Conservation (phyloP, 1,284 basidiomycete genomes). For the Exobasidium cylindrosporum region DNA sequence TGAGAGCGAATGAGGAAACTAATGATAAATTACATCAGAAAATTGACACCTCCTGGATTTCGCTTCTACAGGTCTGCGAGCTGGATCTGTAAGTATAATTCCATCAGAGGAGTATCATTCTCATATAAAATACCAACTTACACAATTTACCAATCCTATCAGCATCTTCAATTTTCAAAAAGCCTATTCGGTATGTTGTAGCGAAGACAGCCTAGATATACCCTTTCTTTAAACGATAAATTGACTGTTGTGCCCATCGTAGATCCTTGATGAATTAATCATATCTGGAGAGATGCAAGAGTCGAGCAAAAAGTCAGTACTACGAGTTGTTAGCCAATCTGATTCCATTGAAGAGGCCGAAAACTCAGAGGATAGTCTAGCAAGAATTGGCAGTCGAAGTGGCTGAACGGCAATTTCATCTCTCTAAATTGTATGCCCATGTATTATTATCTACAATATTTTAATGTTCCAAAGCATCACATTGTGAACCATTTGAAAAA, state of each 20-base stretch:
- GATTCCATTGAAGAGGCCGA: constrained; percentile 56
- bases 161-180: constrained; percentile 56
- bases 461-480: neutral
- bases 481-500: neutral
- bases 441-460: neutral
- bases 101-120: too few species aligned
- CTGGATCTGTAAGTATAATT: constrained; percentile 43
- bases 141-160: neutral
- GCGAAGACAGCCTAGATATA: constrained; percentile 2
- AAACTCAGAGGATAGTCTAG: constrained; percentile 48
- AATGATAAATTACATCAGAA: neutral
- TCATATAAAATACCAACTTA: neutral
- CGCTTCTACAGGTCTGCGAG: constrained; percentile 38
- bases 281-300: constrained; percentile 98
- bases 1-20: constrained; percentile 18
- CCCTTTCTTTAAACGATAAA: constrained; percentile 13
- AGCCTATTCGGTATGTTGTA: constrained; percentile 32
- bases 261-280: constrained; percentile 83
- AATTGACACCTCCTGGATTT: neutral
- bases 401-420: too few species aligned
- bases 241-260: constrained; percentile 2
- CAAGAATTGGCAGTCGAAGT: constrained; percentile 18
- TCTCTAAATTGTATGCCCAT: too few species aligned
- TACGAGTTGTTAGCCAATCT: constrained; percentile 68
- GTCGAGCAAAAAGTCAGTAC: constrained; percentile 94